phyloP scores from a whole-genome alignment of 176 grass and related monocot genomes.

The Phoenix roebelenii region DNA sequence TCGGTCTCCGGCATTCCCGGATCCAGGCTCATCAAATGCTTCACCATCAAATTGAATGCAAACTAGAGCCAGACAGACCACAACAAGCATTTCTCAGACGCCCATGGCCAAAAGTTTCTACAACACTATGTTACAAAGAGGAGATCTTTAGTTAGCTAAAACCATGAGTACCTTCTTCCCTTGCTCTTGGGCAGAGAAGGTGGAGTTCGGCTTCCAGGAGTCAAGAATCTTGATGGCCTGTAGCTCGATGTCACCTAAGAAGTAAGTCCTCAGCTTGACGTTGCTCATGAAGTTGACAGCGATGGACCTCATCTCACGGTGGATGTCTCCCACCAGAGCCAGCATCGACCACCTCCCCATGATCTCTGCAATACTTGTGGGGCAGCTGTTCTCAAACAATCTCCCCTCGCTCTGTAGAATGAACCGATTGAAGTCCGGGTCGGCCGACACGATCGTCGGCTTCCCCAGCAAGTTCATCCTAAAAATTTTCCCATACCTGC shows the following conservation, averaged over 20 bases:
- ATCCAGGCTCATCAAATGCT: constrained; percentile 30
- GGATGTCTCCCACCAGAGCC: constrained; percentile 8
- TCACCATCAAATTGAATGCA: constrained; percentile 34
- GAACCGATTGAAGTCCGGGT: constrained; percentile 23
- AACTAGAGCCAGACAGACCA: constrained; percentile 14
- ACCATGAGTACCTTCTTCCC: constrained; percentile 23
- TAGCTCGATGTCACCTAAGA: constrained; percentile 21
- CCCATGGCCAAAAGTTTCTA: not conserved
- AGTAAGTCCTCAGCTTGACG: constrained; percentile 9
- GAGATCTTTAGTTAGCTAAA: not conserved
- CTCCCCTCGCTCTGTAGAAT: constrained; percentile 29
- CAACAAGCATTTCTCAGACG: not conserved
- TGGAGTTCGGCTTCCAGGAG: constrained; percentile 18
- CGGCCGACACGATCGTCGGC: constrained; percentile 1
- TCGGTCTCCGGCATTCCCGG: constrained; percentile 14
- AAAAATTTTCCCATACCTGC: constrained; percentile 6
- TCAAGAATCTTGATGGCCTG: constrained; percentile 14
- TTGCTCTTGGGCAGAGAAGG: constrained; percentile 21
- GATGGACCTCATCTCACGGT: constrained; percentile 28
- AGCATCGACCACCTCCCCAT: constrained; percentile 33
- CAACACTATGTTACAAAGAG: too few relatives aligned
- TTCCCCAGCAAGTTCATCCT: constrained; percentile 5
- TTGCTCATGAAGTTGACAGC: constrained; percentile 25
- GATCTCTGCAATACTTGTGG: constrained; percentile 17
- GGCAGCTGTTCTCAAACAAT: constrained; percentile 21